These are phyloP conservation scores for Earliella scabrosa DNA, from an alignment of 1,284 basidiomycete genomes.

Conservation along the genomic window DNA sequence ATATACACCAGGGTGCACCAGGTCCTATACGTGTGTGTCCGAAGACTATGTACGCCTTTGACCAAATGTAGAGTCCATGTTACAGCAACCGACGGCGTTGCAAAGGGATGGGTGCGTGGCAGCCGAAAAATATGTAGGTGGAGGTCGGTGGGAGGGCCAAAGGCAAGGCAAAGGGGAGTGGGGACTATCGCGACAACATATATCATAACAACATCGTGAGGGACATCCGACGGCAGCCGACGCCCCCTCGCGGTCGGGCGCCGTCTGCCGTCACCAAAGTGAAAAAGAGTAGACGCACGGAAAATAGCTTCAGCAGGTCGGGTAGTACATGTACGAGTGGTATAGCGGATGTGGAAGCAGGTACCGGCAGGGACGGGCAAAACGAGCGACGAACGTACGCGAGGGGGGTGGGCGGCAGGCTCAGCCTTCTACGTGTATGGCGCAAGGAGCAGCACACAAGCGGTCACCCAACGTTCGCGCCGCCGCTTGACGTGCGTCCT, in stretches of 20 bases:
- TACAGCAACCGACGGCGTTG: background rate
- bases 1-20: background rate
- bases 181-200: constrained; percentile 21
- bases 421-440: background rate
- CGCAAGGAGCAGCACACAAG: background rate
- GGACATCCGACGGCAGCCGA: constrained; percentile 5
- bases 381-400: background rate
- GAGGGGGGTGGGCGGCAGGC: background rate
- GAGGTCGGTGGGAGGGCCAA: background rate
- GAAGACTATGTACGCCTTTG: constrained; percentile 7
- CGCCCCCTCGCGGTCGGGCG: background rate
- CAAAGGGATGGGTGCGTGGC: background rate
- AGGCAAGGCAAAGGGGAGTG: background rate
- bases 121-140: background rate
- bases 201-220: constrained; percentile 23
- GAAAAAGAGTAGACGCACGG: background rate
- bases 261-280: background rate
- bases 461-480: constrained; percentile 16
- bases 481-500: constrained; percentile 22
- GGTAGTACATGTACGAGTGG: constrained; percentile 17
- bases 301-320: constrained; percentile 3
- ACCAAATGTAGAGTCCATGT: background rate
- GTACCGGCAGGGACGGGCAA: background rate
- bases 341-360: constrained; percentile 9
- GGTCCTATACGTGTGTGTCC: background rate